Conservation (phyloP, 176 grass and related monocot species). For the Carex myosuroides region DNA sequence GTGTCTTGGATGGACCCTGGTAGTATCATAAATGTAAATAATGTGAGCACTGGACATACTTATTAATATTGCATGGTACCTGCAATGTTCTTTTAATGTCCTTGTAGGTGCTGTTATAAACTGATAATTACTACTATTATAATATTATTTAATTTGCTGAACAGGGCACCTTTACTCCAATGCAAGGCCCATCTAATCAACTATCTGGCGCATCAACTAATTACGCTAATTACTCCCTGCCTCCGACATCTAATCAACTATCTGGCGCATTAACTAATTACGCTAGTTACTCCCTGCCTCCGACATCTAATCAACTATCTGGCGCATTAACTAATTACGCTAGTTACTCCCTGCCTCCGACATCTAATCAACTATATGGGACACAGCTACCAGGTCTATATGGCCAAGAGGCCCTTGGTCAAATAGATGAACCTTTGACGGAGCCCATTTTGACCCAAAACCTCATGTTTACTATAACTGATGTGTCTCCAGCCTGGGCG, state of each 20-base stretch:
- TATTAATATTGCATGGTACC: not conserved
- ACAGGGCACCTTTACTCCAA: conserved; percentile 1
- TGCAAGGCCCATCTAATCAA: not conserved
- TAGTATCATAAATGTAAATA: not conserved
- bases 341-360: not conserved
- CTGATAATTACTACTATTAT: not conserved
- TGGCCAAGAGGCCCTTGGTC: not conserved
- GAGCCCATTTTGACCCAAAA: not conserved
- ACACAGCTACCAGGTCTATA: not conserved
- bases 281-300: not conserved
- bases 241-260: not conserved
- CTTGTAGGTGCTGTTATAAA: not conserved
- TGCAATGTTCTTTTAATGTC: not conserved
- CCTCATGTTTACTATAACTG: conserved; percentile 53
- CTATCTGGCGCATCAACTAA: not conserved
- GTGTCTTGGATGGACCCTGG: not conserved
- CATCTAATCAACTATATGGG: not conserved
- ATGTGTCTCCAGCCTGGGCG: conserved; percentile 81
- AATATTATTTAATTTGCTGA: not conserved
- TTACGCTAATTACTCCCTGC: not conserved
- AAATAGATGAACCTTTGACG: not conserved
- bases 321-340: not conserved
- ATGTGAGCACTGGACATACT: not conserved
- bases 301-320: too few species aligned
- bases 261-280: not conserved